phyloP scores from a whole-genome alignment of 352 stramenopile genomes.

The Phytophthora pisi region DNA sequence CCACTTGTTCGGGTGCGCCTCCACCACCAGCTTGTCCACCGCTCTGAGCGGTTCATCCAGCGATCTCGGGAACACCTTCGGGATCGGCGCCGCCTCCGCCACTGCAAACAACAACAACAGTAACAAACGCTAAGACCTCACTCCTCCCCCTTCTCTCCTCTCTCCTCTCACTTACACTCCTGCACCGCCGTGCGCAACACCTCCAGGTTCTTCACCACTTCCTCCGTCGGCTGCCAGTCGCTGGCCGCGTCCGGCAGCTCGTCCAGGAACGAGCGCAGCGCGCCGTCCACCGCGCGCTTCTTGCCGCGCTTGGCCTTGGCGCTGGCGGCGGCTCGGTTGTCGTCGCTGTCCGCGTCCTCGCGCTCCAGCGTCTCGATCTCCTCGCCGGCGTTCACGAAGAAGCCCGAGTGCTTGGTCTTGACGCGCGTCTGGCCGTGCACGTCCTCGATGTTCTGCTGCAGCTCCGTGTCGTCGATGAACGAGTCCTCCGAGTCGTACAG shows the following conservation, averaged over 20 bases:
- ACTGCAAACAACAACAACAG: slow-evolving; percentile 37
- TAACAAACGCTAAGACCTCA: too few relatives aligned
- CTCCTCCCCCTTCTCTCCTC: background rate
- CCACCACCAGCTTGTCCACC: slow-evolving; percentile 81
- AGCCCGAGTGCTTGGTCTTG: slow-evolving; percentile 87
- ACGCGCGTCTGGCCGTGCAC: slow-evolving; percentile 71
- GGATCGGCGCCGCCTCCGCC: slow-evolving; percentile 59
- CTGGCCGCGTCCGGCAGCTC: slow-evolving; percentile 67
- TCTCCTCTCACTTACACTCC: slow-evolving; percentile 48
- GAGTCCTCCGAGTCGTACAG: slow-evolving; percentile 90
- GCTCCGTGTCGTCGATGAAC: slow-evolving; percentile 86
- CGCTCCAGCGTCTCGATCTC: slow-evolving; percentile 80
- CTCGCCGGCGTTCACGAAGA: slow-evolving; percentile 89
- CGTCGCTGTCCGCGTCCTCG: slow-evolving; percentile 23
- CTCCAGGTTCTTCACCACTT: slow-evolving; percentile 62
- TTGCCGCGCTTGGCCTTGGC: slow-evolving; percentile 46
- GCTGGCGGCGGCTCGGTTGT: background rate
- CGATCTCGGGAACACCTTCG: slow-evolving; percentile 82
- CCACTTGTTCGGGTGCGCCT: slow-evolving; percentile 88
- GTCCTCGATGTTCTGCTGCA: slow-evolving; percentile 88
- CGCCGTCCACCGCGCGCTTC: slow-evolving; percentile 55
- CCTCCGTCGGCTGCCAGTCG: slow-evolving; percentile 68
- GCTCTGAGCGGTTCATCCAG: slow-evolving; percentile 80
- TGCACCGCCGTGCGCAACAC: slow-evolving; percentile 62
- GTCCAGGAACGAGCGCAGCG: slow-evolving; percentile 67